A percentile compares a stretch with the other conserved stretches of the same genome.
These are phyloP conservation scores for Solanum aculeatissimum DNA, from an alignment of 305 asterid species.

Conservation along the genomic window DNA sequence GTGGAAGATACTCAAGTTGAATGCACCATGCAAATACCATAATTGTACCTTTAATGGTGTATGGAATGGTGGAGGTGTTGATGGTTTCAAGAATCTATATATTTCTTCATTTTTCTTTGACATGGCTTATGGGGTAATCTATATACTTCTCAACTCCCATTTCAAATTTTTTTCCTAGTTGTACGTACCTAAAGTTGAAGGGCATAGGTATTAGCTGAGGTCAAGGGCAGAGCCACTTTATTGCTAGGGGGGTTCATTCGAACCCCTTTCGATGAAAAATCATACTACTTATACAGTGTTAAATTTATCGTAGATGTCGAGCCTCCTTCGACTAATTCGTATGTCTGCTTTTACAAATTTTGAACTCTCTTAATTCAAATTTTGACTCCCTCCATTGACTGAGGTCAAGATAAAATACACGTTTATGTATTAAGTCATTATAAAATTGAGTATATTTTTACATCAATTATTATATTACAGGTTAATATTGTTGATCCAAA, in stretches of 20 bases:
- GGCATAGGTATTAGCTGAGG: too few species aligned
- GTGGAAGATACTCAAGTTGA: slow-evolving; percentile 7
- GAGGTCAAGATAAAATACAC: background rate
- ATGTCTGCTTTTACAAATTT: too few species aligned
- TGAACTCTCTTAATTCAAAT: too few species aligned
- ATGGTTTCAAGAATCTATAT: slow-evolving; percentile 25
- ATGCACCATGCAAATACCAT: slow-evolving; percentile 21
- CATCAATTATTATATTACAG: background rate
- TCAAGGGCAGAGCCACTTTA: too few species aligned
- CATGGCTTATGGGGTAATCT: slow-evolving; percentile 14
- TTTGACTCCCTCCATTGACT: too few species aligned
- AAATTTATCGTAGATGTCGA: too few species aligned
- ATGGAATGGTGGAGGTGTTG: slow-evolving; percentile 56
- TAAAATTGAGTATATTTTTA: background rate
- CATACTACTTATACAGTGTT: too few species aligned
- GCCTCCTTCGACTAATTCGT: too few species aligned
- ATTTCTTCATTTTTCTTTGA: slow-evolving; percentile 29
- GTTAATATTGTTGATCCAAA: background rate
- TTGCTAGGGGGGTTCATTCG: too few species aligned
- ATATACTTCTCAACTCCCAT: background rate
- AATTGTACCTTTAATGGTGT: slow-evolving; percentile 36
- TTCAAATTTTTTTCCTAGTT: background rate
- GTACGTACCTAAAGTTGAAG: background rate
- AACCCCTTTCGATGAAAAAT: too few species aligned
- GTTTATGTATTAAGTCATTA: too few species aligned